Percentiles rank a stretch among this genome's conserved stretches.
Conservation (phyloP, 2,329 filamentous ascomycete species). For the Aspergillus fumigatiaffinis region DNA sequence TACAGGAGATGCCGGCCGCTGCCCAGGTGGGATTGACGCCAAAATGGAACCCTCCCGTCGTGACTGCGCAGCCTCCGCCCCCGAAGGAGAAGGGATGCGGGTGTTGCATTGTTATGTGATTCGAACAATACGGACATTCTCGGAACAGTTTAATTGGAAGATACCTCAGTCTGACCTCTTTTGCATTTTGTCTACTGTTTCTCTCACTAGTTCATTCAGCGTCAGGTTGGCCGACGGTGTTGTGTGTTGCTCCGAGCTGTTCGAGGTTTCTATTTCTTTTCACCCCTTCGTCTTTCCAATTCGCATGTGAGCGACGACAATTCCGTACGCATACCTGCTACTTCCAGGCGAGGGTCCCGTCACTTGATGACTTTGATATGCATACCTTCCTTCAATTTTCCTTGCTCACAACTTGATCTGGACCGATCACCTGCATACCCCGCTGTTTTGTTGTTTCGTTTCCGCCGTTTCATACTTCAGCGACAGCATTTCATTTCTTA, state of each 20-base stretch:
- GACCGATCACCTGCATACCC: constrained; percentile 1
- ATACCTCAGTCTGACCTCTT: neutral
- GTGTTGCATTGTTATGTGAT: constrained; percentile 73
- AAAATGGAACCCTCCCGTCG: constrained; percentile 43
- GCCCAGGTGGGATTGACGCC: constrained; percentile 24
- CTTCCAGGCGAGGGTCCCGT: neutral
- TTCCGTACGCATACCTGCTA: neutral
- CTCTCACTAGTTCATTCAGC: constrained; percentile 15
- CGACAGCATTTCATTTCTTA: neutral
- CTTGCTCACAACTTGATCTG: constrained; percentile 68
- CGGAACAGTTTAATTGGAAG: neutral
- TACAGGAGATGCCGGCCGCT: constrained; percentile 36
- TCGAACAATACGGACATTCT: neutral
- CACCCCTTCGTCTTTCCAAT: neutral
- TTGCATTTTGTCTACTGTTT: neutral
- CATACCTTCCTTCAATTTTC: constrained; percentile 81
- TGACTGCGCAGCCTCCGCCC: constrained; percentile 52
- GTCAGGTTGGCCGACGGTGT: constrained; percentile 9
- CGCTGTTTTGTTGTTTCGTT: neutral
- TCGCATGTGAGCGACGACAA: neutral
- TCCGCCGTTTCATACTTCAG: neutral
- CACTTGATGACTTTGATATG: constrained; percentile 52
- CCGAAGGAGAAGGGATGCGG: constrained; percentile 55
- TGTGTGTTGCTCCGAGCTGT: neutral
- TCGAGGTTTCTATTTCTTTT: constrained; percentile 1